phyloP scores from a whole-genome alignment of 1,284 basidiomycete genomes.

The Gomphus bonarii region DNA sequence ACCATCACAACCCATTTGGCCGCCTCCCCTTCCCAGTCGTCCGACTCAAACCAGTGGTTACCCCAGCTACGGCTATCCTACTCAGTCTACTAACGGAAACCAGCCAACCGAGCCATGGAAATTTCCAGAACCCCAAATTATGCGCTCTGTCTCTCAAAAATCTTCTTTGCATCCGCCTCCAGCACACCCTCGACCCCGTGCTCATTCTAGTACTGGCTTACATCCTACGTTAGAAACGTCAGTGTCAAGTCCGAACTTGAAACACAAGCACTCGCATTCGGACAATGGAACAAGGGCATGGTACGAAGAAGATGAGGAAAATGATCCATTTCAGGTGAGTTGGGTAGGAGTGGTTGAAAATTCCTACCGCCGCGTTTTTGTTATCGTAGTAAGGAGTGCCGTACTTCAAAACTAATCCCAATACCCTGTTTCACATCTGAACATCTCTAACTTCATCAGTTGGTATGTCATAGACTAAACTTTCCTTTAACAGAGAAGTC shows the following conservation, averaged over 20 bases:
- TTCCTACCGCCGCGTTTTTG: background rate
- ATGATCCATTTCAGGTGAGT: background rate
- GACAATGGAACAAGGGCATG: slow-evolving; percentile 18
- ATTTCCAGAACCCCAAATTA: slow-evolving; percentile 44
- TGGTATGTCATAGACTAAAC: background rate
- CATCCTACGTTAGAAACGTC: slow-evolving; percentile 24
- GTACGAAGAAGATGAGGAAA: background rate
- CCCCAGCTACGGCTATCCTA: background rate
- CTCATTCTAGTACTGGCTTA: slow-evolving; percentile 18
- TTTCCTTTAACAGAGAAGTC: slow-evolving; percentile 11
- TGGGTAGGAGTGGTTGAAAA: background rate
- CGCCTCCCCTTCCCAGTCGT: background rate
- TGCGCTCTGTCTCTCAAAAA: slow-evolving; percentile 37
- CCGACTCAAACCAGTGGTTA: background rate
- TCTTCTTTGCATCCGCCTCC: slow-evolving; percentile 22
- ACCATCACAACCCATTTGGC: background rate
- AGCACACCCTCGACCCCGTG: slow-evolving; percentile 14
- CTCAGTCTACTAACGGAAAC: slow-evolving; percentile 17
- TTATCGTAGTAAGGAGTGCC: background rate
- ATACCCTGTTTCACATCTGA: background rate
- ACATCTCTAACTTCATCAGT: background rate
- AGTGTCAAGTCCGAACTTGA: slow-evolving; percentile 17
- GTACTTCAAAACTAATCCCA: background rate
- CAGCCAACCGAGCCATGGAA: slow-evolving; percentile 21
- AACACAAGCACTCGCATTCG: slow-evolving; percentile 21